Percentiles rank a stretch among this genome's conserved stretches.
phyloP scores from a whole-genome alignment of 2,329 filamentous ascomycete genomes.

The Aureobasidium mangrovei region DNA sequence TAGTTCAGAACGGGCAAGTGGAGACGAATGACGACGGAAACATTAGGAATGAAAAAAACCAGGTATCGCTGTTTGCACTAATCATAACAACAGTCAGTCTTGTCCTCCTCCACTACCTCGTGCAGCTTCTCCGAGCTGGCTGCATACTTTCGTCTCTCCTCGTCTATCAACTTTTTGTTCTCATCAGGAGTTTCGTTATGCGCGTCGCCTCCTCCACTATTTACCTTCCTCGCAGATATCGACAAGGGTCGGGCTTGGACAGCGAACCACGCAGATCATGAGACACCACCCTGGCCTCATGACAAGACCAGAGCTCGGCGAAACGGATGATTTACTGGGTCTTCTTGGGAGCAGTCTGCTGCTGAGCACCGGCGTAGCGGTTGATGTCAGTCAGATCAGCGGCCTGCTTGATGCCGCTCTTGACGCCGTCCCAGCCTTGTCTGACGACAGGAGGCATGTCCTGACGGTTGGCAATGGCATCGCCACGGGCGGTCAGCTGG shows the following conservation, averaged over 20 bases:
- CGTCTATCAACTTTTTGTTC: conserved; percentile 8
- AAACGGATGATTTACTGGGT: conserved; percentile 38
- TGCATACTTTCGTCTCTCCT: not conserved
- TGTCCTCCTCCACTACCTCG: conserved; percentile 1
- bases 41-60: conserved; percentile 8
- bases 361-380: conserved; percentile 52
- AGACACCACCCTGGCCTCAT: not conserved
- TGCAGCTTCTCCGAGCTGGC: conserved; percentile 8
- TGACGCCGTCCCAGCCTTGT: conserved; percentile 72
- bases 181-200: conserved; percentile 4
- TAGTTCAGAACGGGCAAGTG: not conserved
- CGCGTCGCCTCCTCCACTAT: not conserved
- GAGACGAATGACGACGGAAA: not conserved
- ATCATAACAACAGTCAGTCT: conserved; percentile 12
- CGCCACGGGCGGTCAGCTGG: conserved; percentile 63
- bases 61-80: conserved; percentile 10
- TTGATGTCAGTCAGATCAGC: conserved; percentile 70
- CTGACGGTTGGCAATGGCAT: conserved; percentile 77
- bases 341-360: conserved; percentile 53
- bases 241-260: not conserved
- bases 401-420: conserved; percentile 63
- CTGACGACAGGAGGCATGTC: conserved; percentile 72
- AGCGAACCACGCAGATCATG: not conserved
- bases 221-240: not conserved
- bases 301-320: not conserved